These are phyloP conservation scores for Aphanocladium album DNA, from an alignment of 2,329 filamentous ascomycete species.

Conservation along the genomic window DNA sequence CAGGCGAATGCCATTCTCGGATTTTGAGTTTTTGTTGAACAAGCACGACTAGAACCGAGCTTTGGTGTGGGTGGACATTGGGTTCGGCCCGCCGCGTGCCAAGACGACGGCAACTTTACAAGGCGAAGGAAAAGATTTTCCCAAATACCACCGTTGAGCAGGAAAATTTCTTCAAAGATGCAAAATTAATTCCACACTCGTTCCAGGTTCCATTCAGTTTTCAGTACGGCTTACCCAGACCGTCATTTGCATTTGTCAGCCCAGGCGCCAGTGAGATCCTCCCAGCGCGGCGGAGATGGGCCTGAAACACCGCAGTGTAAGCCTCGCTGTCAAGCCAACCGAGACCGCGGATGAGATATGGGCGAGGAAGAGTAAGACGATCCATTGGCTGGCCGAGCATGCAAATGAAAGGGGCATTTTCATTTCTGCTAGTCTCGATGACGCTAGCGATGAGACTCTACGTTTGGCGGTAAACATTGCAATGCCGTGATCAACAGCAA, in stretches of 20 bases:
- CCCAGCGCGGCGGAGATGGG: not conserved
- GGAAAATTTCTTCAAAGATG: too few species aligned
- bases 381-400: not conserved
- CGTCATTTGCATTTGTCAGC: constrained; percentile 6
- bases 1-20: constrained; percentile 42
- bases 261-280: not conserved
- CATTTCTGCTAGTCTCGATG: too few species aligned
- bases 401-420: not conserved
- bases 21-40: constrained; percentile 23
- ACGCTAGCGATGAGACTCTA: too few species aligned
- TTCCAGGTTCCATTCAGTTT: not conserved
- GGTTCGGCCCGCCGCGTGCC: too few species aligned
- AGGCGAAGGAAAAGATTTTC: too few species aligned
- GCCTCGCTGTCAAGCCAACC: not conserved
- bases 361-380: not conserved
- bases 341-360: too few species aligned
- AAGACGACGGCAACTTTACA: too few species aligned
- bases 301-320: not conserved
- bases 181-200: too few species aligned
- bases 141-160: too few species aligned
- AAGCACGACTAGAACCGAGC: too few species aligned
- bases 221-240: not conserved
- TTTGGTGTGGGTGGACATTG: not conserved
- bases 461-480: too few species aligned
- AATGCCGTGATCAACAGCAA: too few species aligned